Evolutionary conservation across 2,329 filamentous ascomycete species (phyloP), one percentile per base, ranked within the genome.

Genomic region (Claviceps sp.): DNA sequence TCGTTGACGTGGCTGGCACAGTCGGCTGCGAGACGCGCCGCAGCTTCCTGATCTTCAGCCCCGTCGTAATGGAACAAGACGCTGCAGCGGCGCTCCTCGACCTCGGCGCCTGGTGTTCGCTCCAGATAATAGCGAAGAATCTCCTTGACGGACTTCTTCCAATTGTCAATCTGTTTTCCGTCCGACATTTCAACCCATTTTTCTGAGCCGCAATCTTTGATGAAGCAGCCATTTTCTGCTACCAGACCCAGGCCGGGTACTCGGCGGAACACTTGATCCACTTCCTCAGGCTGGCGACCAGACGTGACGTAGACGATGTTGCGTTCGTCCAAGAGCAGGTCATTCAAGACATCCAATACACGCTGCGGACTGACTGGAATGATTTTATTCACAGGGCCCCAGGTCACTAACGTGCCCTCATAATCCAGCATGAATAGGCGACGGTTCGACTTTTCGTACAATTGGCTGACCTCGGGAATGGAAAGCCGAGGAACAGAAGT

Each of bases 261-360:
- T 24, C 85, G 80, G 50, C 84, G 83, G 74, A 97, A 96, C 1
- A 94, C 75, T 4, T 84, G 81, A 59, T 95, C 89, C 38, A 96
- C 81, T 61, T 96, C 89, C 60, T 94, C 87, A 0, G 89, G 87
- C 58, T 84, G 86, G 38, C 89, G 83, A 8, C 87, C 85, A 51
- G 89, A 95, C 89, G 95, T 97, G 57, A 97, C 83, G 61, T 95
- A 97, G 26, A 97, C 85, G 1, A 82, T 82, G 62, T 97, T 97
- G 55, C 78, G 81, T 22, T 84, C 80, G 61, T 95, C 89, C 10
- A 84, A 74, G 10, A 93, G 75, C 14, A 97, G 71, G 53, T 95
- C 89, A 54, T 85, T 89, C 14, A 97, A 69, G 0, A 89, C 82
- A 55, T 90, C 86, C 47, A 95, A 77, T 0, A 90, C 89, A 30